Evolutionary conservation across 345 rosid species (phyloP).

Genomic region (Salix dunnii): DNA sequence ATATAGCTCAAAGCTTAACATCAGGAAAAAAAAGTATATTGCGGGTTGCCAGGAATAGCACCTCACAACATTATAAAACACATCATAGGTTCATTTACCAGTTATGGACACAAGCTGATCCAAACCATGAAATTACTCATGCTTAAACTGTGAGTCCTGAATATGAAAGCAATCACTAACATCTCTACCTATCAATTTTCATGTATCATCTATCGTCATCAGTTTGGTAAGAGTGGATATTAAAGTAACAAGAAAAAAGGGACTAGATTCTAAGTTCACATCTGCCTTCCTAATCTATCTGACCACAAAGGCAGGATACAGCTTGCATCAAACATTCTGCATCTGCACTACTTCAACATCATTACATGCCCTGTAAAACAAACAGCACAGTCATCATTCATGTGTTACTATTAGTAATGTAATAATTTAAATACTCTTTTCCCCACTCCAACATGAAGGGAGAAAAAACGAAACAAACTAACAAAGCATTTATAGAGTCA

Average conservation of each 20-base stretch:
- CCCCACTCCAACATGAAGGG: no score
- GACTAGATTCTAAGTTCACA: no score
- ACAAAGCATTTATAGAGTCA: no score
- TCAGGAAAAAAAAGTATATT: not conserved
- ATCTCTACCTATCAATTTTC: not conserved
- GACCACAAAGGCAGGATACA: not conserved
- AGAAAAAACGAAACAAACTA: no score
- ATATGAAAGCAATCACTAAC: not conserved
- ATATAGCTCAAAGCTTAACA: not conserved
- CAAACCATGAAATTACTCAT: not conserved
- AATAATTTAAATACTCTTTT: no score
- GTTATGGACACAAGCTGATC: not conserved
- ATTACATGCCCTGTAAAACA: not conserved
- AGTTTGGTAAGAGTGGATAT: not conserved
- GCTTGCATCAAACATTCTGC: not conserved
- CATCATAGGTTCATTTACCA: not conserved
- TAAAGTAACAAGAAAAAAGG: not conserved
- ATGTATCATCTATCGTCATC: not conserved
- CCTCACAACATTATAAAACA: not conserved
- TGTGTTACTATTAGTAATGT: no score
- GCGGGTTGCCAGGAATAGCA: not conserved
- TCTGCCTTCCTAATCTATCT: not conserved
- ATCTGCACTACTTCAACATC: not conserved
- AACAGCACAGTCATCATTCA: not conserved
- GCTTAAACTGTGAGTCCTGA: not conserved